Conservation (phyloP, 106 monocot species). For the Acanthochlamys bracteata region DNA sequence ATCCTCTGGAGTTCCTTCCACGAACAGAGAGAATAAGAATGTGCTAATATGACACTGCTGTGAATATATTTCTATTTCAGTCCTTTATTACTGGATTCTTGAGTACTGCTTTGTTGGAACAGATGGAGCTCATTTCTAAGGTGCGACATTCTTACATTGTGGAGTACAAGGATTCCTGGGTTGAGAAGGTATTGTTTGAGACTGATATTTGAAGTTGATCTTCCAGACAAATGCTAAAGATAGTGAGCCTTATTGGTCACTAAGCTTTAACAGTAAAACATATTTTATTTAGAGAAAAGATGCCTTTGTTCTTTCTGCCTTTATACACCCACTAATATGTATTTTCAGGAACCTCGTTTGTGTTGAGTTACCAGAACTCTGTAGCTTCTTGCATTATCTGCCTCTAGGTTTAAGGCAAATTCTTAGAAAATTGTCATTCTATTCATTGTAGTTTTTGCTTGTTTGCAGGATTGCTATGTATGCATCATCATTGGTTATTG, state of each 20-base stretch:
- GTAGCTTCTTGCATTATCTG: no score
- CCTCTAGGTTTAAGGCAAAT: no score
- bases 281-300: no score
- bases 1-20: no score
- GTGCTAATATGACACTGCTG: no score
- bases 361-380: no score
- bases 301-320: no score
- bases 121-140: conserved; percentile 99
- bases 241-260: neutral
- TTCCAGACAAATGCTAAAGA: neutral
- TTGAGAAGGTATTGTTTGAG: conserved; percentile 53
- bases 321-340: no score
- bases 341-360: no score
- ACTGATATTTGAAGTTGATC: neutral
- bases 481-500: conserved; percentile 97
- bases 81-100: neutral
- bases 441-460: neutral
- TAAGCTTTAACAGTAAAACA: neutral
- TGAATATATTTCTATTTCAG: neutral
- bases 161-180: conserved; percentile 99
- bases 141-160: conserved; percentile 86
- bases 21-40: no score
- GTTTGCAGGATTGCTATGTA: conserved; percentile 86
- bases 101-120: conserved; percentile 5
- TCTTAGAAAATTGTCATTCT: no score